phyloP scores from a whole-genome alignment of 2,329 filamentous ascomycete species.

The Mollisiaceae sp. region DNA sequence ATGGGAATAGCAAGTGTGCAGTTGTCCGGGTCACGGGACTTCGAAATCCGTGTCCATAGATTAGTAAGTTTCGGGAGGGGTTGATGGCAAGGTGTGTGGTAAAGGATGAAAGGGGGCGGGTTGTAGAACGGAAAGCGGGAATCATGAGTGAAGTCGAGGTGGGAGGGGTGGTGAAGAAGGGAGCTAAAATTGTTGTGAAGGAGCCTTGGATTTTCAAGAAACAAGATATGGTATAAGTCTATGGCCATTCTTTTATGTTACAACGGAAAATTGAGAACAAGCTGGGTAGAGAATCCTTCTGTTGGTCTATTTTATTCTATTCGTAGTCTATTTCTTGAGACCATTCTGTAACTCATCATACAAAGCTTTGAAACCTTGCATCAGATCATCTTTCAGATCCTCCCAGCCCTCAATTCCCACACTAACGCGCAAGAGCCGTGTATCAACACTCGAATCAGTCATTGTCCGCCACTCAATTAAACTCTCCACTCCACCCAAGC shows the following conservation, averaged over 20 bases:
- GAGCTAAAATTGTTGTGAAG: slow-evolving; percentile 12
- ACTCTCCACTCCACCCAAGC: slow-evolving; percentile 90
- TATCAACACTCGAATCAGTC: slow-evolving; percentile 77
- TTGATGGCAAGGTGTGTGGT: slow-evolving; percentile 24
- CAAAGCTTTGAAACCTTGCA: slow-evolving; percentile 62
- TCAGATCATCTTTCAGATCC: slow-evolving; percentile 79
- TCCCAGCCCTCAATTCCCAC: slow-evolving; percentile 86
- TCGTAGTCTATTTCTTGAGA: slow-evolving; percentile 7
- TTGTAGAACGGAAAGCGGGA: slow-evolving; percentile 48
- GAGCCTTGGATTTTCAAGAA: slow-evolving; percentile 5
- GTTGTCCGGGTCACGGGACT: slow-evolving; percentile 30
- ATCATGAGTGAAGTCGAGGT: slow-evolving; percentile 39
- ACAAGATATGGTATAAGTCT: not conserved
- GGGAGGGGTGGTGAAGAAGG: slow-evolving; percentile 28
- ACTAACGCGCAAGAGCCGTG: slow-evolving; percentile 77
- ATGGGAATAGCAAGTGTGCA: slow-evolving; percentile 19
- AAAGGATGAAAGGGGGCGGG: slow-evolving; percentile 19
- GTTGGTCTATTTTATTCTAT: not conserved
- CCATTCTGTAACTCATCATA: slow-evolving; percentile 13
- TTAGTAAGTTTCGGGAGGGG: slow-evolving; percentile 27
- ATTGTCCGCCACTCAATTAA: slow-evolving; percentile 96
- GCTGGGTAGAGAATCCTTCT: not conserved
- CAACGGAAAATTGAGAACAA: no score
- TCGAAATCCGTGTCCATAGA: slow-evolving; percentile 26
- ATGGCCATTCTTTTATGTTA: not conserved